Conservation (phyloP, 1,284 basidiomycete species). For the Trichosporon faecale region DNA sequence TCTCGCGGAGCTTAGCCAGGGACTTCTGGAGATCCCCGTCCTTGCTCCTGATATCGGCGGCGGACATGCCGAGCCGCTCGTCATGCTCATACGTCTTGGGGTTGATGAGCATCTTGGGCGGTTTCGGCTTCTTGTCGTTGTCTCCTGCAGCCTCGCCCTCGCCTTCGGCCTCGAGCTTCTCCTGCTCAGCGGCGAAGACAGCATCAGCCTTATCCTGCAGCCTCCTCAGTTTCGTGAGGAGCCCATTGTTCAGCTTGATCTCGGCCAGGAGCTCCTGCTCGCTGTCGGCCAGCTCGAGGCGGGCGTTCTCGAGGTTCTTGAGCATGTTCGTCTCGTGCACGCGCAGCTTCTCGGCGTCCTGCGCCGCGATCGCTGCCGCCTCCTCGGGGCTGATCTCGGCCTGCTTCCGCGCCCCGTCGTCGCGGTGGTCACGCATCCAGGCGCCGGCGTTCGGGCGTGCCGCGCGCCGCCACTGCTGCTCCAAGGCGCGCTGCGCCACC, state of each 20-base stretch:
- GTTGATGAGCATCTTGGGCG: background rate
- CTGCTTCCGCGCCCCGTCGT: conserved; percentile 34
- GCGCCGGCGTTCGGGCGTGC: conserved; percentile 49
- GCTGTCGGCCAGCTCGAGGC: background rate
- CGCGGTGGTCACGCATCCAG: conserved; percentile 47
- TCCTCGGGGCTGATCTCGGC: background rate
- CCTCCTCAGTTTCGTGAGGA: background rate
- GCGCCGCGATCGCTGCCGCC: background rate
- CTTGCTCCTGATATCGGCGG: background rate
- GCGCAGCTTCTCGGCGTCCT: background rate
- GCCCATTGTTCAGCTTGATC: background rate
- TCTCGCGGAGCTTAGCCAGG: background rate
- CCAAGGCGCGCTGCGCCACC: conserved; percentile 42
- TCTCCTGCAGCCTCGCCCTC: background rate
- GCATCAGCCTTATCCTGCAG: background rate
- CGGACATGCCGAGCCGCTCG: background rate
- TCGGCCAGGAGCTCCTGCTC: background rate
- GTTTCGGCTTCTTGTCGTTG: background rate
- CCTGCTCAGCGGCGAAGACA: background rate
- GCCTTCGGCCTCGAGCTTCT: background rate
- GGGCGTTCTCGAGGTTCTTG: background rate
- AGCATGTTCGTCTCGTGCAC: background rate
- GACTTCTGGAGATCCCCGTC: background rate
- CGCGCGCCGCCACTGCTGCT: conserved; percentile 44
- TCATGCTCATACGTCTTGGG: background rate